phyloP scores from a whole-genome alignment of 208 protist species.

The Crithidia fasciculata region DNA sequence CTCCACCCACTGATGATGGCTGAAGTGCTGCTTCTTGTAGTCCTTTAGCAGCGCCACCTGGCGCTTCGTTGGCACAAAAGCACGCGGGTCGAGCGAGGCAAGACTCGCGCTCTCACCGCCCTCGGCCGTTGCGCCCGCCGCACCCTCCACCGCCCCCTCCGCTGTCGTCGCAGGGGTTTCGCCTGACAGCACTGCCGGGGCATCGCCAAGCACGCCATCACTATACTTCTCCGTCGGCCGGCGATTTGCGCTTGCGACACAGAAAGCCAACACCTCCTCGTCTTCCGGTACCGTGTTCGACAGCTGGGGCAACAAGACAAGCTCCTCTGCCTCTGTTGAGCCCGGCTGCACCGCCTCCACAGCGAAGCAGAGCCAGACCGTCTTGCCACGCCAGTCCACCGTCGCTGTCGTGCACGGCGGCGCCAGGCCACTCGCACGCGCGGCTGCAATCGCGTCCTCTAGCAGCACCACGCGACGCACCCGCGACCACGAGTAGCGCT shows the following conservation, averaged over 20 bases:
- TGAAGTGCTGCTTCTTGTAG: conserved; percentile 49
- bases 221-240: conserved; percentile 36
- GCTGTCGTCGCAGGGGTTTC: background rate
- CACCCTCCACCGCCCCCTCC: background rate
- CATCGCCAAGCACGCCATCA: conserved; percentile 29
- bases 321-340: conserved; percentile 25
- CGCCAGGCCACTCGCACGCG: background rate
- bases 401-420: conserved; percentile 12
- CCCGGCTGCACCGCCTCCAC: conserved; percentile 38
- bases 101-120: background rate
- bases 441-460: conserved; percentile 20
- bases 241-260: conserved; percentile 32
- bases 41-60: conserved; percentile 46
- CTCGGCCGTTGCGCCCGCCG: background rate
- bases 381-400: conserved; percentile 61
- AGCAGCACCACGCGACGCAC: conserved; percentile 42
- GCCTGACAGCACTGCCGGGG: conserved; percentile 6
- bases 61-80: conserved; percentile 49
- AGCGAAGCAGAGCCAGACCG: conserved; percentile 58
- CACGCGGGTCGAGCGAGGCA: conserved; percentile 27
- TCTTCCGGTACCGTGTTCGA: conserved; percentile 60
- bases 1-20: conserved; percentile 51
- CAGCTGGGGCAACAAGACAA: conserved; percentile 55
- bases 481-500: conserved; percentile 65
- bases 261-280: conserved; percentile 69